These are phyloP conservation scores for Aethionema arabicum DNA, from an alignment of 345 rosid species.

Conservation along the genomic window DNA sequence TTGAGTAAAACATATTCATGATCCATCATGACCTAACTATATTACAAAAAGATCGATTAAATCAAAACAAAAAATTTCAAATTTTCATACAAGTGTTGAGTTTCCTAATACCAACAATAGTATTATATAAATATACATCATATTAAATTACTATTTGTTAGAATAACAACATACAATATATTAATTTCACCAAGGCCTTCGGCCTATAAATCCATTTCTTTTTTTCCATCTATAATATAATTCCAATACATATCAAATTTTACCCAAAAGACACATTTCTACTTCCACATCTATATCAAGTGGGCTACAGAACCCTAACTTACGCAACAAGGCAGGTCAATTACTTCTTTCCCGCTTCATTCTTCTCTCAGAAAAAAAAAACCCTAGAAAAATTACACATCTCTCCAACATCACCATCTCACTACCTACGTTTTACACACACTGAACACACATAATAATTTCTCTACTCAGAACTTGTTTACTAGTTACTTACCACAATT, in stretches of 20 bases:
- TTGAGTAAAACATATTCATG: no score
- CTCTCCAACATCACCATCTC: slow-evolving; percentile 26
- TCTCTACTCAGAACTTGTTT: background rate
- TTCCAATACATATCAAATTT: slow-evolving; percentile 24
- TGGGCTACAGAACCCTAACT: slow-evolving; percentile 20
- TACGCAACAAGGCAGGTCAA: slow-evolving; percentile 11
- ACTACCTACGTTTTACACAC: slow-evolving; percentile 38
- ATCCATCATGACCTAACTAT: no score
- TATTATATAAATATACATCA: no score
- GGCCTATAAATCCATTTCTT: slow-evolving; percentile 28
- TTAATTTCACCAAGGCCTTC: slow-evolving; percentile 26
- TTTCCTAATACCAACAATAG: no score
- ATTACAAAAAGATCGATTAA: no score
- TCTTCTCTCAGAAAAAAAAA: slow-evolving; percentile 1
- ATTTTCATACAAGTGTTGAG: no score
- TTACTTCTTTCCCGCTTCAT: slow-evolving; percentile 4
- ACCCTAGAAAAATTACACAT: slow-evolving; percentile 33
- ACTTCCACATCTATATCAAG: slow-evolving; percentile 20
- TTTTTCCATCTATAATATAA: slow-evolving; percentile 3
- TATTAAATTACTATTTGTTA: no score
- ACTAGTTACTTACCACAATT: slow-evolving; percentile 34
- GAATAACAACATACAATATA: no score
- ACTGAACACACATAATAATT: background rate
- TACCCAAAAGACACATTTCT: slow-evolving; percentile 26
- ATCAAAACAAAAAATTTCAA: no score